Conservation (phyloP, 768 basidiomycete species). For the Phlebiopsis flavidoalba region DNA sequence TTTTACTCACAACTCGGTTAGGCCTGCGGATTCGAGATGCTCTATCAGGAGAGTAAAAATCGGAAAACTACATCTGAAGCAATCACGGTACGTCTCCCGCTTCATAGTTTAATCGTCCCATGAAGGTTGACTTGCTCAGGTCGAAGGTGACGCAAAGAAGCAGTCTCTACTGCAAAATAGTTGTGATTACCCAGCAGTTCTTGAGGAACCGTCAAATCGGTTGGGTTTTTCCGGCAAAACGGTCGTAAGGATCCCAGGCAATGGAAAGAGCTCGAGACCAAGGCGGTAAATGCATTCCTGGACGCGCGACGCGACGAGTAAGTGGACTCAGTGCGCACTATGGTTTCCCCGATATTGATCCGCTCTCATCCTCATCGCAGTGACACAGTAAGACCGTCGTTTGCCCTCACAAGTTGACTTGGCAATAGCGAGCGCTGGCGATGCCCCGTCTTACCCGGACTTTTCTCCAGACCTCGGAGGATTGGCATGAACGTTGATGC, state of each 20-base stretch:
- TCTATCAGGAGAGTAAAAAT: slow-evolving; percentile 76
- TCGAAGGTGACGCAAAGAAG: slow-evolving; percentile 63
- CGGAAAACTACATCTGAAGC: not conserved
- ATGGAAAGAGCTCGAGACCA: slow-evolving; percentile 71
- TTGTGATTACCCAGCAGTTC: slow-evolving; percentile 69
- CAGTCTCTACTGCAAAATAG: slow-evolving; percentile 58
- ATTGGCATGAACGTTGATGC: slow-evolving; percentile 84
- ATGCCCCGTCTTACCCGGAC: slow-evolving; percentile 19
- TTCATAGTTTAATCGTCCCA: too few species aligned
- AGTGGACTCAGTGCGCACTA: slow-evolving; percentile 23
- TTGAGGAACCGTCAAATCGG: slow-evolving; percentile 55
- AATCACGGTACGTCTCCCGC: not conserved
- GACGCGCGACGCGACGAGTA: slow-evolving; percentile 63
- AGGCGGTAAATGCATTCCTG: slow-evolving; percentile 65
- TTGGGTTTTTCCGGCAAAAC: slow-evolving; percentile 78
- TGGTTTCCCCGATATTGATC: not conserved
- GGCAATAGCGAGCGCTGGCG: slow-evolving; percentile 45
- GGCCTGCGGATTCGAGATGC: slow-evolving; percentile 96
- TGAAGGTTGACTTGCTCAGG: slow-evolving; percentile 29
- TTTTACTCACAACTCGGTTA: slow-evolving; percentile 23
- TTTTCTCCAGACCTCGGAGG: slow-evolving; percentile 68
- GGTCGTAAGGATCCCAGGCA: slow-evolving; percentile 67
- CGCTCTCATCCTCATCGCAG: slow-evolving; percentile 25
- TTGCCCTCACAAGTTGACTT: slow-evolving; percentile 67
- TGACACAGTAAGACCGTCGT: slow-evolving; percentile 63